A percentile compares a stretch with the other conserved stretches of the same genome.
Evolutionary conservation across 192 early-diverging fungal genomes (phyloP).

Genomic region (Coemansia erecta): DNA sequence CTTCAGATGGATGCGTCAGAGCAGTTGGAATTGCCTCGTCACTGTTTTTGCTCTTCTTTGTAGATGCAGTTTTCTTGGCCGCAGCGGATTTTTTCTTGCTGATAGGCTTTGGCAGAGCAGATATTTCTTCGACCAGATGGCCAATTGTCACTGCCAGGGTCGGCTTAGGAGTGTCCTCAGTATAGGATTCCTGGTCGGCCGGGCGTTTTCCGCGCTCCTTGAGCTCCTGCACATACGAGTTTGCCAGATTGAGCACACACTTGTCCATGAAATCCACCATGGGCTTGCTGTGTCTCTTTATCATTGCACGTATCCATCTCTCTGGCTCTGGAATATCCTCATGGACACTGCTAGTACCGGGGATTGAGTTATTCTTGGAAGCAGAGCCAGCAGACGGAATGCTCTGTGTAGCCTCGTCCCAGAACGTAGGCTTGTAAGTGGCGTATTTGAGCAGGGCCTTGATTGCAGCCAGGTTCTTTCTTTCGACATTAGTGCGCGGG

Average conservation of each 20-base stretch:
- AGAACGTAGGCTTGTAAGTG: slow-evolving; percentile 17
- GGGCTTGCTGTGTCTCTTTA: slow-evolving; percentile 23
- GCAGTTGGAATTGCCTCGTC: too few species aligned
- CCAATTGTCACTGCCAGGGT: slow-evolving; percentile 2
- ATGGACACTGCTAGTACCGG: background rate
- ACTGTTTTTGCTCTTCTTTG: too few species aligned
- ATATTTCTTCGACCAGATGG: slow-evolving; percentile 23
- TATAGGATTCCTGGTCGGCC: background rate
- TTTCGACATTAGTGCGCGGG: slow-evolving; percentile 41
- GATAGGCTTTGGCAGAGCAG: slow-evolving; percentile 14
- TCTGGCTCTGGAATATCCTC: slow-evolving; percentile 45
- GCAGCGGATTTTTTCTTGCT: slow-evolving; percentile 4
- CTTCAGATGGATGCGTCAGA: too few species aligned
- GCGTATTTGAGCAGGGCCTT: slow-evolving; percentile 37
- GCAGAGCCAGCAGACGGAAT: slow-evolving; percentile 1
- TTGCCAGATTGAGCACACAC: slow-evolving; percentile 30
- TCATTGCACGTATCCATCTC: slow-evolving; percentile 45
- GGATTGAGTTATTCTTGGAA: background rate
- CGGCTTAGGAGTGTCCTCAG: background rate
- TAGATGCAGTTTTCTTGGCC: background rate
- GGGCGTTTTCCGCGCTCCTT: background rate
- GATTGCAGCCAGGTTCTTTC: slow-evolving; percentile 38
- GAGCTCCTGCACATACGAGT: slow-evolving; percentile 23
- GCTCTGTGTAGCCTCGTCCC: slow-evolving; percentile 9
- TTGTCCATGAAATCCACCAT: slow-evolving; percentile 42